Conservation (phyloP, 108 stramenopile species). For the Ochromonas danica region DNA sequence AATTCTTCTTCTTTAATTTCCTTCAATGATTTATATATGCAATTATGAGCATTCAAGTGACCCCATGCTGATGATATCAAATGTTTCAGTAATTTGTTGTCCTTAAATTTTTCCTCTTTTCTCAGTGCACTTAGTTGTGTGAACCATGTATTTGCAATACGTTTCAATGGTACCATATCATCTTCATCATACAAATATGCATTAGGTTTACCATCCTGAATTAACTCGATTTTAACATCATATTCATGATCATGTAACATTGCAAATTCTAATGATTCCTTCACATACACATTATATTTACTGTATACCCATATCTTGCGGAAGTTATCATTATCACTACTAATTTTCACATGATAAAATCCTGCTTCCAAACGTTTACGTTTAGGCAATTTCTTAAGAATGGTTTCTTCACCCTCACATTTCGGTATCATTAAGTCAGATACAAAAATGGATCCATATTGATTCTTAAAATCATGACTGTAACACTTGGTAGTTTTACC, state of each 20-base stretch:
- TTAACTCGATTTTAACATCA: slow-evolving; percentile 28
- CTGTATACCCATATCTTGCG: slow-evolving; percentile 26
- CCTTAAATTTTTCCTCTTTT: not conserved
- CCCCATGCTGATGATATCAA: not conserved
- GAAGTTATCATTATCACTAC: slow-evolving; percentile 19
- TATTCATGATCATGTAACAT: slow-evolving; percentile 2
- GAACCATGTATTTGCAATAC: slow-evolving; percentile 29
- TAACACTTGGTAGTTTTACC: not conserved
- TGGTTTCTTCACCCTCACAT: not conserved
- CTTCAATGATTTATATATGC: not conserved
- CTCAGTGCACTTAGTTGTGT: not conserved
- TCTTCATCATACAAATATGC: slow-evolving; percentile 34
- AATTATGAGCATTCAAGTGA: not conserved
- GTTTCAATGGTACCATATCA: slow-evolving; percentile 26
- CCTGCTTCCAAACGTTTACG: not conserved
- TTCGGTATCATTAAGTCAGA: not conserved
- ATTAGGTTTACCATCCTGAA: slow-evolving; percentile 34
- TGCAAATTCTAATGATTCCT: not conserved
- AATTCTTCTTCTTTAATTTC: not conserved
- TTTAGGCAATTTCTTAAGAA: not conserved
- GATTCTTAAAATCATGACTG: slow-evolving; percentile 20
- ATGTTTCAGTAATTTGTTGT: not conserved
- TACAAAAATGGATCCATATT: slow-evolving; percentile 3
- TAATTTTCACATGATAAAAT: slow-evolving; percentile 26
- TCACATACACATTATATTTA: slow-evolving; percentile 8